phyloP scores from a whole-genome alignment of 2,329 filamentous ascomycete species.

The Colletotrichum chrysophilum region DNA sequence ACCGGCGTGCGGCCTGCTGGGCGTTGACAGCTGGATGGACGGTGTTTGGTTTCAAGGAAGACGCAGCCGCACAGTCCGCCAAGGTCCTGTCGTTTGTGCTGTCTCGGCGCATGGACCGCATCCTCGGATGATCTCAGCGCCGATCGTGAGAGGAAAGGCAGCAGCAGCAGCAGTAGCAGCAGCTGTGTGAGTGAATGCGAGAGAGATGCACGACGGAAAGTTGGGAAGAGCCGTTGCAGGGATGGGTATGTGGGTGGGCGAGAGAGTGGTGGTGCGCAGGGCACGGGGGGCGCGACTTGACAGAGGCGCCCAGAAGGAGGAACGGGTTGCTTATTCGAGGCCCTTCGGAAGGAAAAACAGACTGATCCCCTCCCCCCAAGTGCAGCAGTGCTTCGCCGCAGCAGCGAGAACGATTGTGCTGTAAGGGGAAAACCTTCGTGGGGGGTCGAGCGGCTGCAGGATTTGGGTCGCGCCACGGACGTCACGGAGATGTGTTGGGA shows the following conservation, averaged over 20 bases:
- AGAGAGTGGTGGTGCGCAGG: not conserved
- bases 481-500: not conserved
- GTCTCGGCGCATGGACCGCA: conserved; percentile 16
- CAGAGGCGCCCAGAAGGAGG: not conserved
- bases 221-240: not conserved
- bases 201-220: not conserved
- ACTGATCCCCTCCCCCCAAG: not conserved
- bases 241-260: too few species aligned
- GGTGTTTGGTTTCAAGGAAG: conserved; percentile 19
- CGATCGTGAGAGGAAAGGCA: not conserved
- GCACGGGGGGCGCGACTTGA: not conserved
- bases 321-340: not conserved
- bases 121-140: conserved; percentile 21
- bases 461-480: not conserved
- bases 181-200: not conserved
- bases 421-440: not conserved
- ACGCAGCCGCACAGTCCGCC: conserved; percentile 11
- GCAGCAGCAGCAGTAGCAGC: not conserved
- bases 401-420: not conserved
- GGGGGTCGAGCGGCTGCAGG: conserved; percentile 1
- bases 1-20: not conserved
- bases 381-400: conserved; percentile 4
- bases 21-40: conserved; percentile 11
- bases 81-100: not conserved
- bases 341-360: not conserved